Evolutionary conservation across 352 stramenopile species (phyloP), one percentile per base, ranked within the genome.

Genomic region (Phytophthora palmivora): DNA sequence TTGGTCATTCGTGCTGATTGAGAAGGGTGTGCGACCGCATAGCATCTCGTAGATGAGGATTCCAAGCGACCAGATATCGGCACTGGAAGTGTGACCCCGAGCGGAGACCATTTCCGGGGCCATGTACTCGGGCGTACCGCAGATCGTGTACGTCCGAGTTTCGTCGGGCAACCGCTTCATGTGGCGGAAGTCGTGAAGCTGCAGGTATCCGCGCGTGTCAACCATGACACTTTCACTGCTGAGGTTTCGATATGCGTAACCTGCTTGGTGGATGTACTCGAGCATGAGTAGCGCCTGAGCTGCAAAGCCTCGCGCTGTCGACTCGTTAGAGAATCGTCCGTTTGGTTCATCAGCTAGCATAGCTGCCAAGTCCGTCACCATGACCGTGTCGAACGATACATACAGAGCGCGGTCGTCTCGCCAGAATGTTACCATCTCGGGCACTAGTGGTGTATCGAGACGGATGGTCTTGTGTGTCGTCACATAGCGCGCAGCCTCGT

Each of bases 21-120:
- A 44, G 62, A 97, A 97, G n/a, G 89, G 89, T n/a, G 89, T 95
- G 18, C 89, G 73, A 0, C 89, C 89, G 37, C 79, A 89, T 15
- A 96, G 60, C 74, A 95, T 91, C 63, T 97, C 88, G 61, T 93
- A 97, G 26, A 95, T 63, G 47, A 96, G 70, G 39, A 96, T 92
- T 11, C 88, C 89, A 3, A 96, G 72, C 0, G 83, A 88, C 89
- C 89, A 97, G 24, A 93, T 82, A 39, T 97, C 89, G n/a, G 84
- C 80, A 34, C 76, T 86, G 18, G 73, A 77, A 10, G 82, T 92
- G 54, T 97, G 86, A 6, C 84, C 84, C 16, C 88, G 78, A 2
- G 87, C 88, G 0, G 86, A 94, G 32, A 97, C 76, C 84, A 97
- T 93, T 63, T 97, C 89, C 0, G 89, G 89, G 8, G 89, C 83